A percentile compares a stretch with the other conserved stretches of the same genome.
Conservation (phyloP, 306 rosid genomes). For the Quercus alba region DNA sequence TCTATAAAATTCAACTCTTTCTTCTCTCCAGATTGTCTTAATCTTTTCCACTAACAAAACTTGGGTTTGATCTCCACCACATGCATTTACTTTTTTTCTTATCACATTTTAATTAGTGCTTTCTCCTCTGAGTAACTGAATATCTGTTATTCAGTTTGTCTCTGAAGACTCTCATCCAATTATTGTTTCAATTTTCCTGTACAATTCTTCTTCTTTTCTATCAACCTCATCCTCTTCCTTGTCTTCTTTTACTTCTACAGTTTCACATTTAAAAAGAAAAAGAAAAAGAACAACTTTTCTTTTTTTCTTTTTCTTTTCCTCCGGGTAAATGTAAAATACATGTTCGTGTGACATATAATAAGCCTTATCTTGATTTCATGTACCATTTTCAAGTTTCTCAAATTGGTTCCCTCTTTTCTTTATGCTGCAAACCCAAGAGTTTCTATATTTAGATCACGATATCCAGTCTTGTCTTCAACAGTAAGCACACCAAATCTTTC, state of each 20-base stretch:
- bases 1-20: background rate
- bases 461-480: constrained; percentile 56
- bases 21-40: background rate
- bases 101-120: background rate
- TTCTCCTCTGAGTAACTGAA: constrained; percentile 23
- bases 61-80: constrained; percentile 18
- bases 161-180: constrained; percentile 5
- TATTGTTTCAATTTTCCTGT: constrained; percentile 1
- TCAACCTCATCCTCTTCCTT: background rate
- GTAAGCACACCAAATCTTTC: constrained; percentile 37
- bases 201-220: no score
- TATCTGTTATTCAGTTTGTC: background rate
- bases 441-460: constrained; percentile 51
- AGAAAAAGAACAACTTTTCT: no score
- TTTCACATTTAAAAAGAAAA: background rate
- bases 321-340: background rate
- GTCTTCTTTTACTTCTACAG: background rate
- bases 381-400: constrained; percentile 22
- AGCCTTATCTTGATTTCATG: constrained; percentile 38
- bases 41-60: constrained; percentile 10
- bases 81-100: background rate
- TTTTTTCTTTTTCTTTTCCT: background rate
- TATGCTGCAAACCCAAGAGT: constrained; percentile 18
- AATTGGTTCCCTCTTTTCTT: constrained; percentile 28
- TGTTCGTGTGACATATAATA: background rate